Evolutionary conservation across 2,329 filamentous ascomycete genomes (phyloP).

Genomic region (Zasmidium citrigriseum): DNA sequence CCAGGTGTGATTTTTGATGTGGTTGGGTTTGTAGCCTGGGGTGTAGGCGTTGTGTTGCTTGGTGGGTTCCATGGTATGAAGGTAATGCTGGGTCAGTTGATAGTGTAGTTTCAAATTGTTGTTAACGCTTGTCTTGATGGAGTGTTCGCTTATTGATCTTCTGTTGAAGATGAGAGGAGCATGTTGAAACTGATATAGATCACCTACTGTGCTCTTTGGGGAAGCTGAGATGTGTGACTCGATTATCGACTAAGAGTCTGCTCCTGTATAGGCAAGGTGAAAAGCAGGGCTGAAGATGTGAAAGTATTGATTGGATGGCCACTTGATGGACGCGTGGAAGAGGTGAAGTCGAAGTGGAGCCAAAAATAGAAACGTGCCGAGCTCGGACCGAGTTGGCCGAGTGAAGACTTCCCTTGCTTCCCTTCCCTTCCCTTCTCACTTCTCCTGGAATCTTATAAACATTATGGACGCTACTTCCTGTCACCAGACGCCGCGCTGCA

Average conservation of each 20-base stretch:
- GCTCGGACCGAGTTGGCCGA: not conserved
- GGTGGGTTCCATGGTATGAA: not conserved
- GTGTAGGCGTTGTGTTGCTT: constrained; percentile 33
- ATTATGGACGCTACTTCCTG: not conserved
- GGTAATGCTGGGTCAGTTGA: not conserved
- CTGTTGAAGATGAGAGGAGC: not conserved
- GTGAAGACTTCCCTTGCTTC: not conserved
- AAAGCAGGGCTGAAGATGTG: no score
- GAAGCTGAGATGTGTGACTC: not conserved
- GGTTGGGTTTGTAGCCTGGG: constrained; percentile 43
- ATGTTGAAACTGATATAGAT: not conserved
- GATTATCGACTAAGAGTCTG: not conserved
- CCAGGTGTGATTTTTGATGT: constrained; percentile 47
- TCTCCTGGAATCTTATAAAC: no score
- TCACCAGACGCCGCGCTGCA: no score
- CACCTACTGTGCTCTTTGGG: not conserved
- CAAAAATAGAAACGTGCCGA: not conserved
- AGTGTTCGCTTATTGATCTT: not conserved
- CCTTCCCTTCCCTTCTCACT: not conserved
- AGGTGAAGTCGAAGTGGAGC: not conserved
- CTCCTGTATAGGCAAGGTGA: not conserved
- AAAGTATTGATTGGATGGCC: not conserved
- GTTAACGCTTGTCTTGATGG: not conserved
- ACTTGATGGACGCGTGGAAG: not conserved
- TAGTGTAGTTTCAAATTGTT: not conserved